Percentiles rank a stretch among this genome's conserved stretches.
Conservation (phyloP, 1,284 basidiomycete genomes). For the Tranzscheliella williamsii region DNA sequence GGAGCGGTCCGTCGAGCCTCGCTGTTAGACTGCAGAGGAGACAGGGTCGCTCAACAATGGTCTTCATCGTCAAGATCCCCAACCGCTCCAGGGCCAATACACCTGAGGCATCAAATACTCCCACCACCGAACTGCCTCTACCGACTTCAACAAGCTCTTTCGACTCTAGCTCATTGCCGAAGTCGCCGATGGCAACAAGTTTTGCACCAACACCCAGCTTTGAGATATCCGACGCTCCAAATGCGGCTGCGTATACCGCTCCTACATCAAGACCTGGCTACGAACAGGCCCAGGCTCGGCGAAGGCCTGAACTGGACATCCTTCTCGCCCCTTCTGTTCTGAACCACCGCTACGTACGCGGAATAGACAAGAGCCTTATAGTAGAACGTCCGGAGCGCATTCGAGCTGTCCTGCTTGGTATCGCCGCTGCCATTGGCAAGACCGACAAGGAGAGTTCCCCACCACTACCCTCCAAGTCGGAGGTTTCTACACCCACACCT, state of each 20-base stretch:
- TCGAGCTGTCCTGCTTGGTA: constrained; percentile 52
- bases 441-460: constrained; percentile 3
- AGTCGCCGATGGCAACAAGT: not conserved
- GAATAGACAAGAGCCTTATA: constrained; percentile 51
- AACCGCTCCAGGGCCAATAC: constrained; percentile 32
- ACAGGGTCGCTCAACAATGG: no score
- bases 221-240: not conserved
- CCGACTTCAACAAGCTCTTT: not conserved
- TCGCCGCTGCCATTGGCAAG: constrained; percentile 41
- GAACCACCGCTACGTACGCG: constrained; percentile 55
- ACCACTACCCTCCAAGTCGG: constrained; percentile 2
- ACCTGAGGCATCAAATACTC: constrained; percentile 18
- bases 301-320: constrained; percentile 39
- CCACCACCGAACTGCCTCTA: not conserved
- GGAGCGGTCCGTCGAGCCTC: no score
- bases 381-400: constrained; percentile 59
- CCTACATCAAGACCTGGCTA: not conserved
- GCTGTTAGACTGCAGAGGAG: no score
- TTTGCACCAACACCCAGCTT: not conserved
- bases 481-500: not conserved
- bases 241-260: not conserved
- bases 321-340: constrained; percentile 52
- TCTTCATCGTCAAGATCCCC: constrained; percentile 56
- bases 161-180: not conserved
- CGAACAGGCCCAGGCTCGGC: not conserved